Percentiles rank a stretch among this genome's conserved stretches.
Evolutionary conservation across 2,329 filamentous ascomycete genomes (phyloP).

Genomic region (Fusarium solani-melongenae): DNA sequence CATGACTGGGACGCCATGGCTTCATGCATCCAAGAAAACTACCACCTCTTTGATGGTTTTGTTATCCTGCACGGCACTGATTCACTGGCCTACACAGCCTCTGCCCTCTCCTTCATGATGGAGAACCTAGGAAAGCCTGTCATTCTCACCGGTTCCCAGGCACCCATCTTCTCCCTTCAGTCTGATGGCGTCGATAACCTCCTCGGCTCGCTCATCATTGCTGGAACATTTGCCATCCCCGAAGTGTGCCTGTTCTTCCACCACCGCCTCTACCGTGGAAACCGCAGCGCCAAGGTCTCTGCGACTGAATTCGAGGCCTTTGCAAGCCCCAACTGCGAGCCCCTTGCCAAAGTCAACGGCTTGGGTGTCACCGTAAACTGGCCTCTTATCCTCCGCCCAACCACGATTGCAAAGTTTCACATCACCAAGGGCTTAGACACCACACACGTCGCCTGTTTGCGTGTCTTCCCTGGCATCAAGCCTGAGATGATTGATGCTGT

Average conservation of each 20-base stretch:
- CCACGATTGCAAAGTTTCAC: conserved; percentile 77
- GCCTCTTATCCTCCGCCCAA: conserved; percentile 80
- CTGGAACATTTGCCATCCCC: conserved; percentile 91
- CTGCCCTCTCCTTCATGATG: conserved; percentile 93
- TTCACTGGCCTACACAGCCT: conserved; percentile 88
- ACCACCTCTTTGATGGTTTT: conserved; percentile 89
- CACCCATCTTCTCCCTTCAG: conserved; percentile 90
- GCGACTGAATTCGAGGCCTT: conserved; percentile 90
- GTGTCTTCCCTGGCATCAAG: conserved; percentile 92
- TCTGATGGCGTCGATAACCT: conserved; percentile 93
- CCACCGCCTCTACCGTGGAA: conserved; percentile 88
- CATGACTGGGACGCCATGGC: conserved; percentile 89
- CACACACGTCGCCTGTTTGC: conserved; percentile 87
- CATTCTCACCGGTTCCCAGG: conserved; percentile 84
- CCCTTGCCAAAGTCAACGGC: conserved; percentile 83
- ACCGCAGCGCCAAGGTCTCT: conserved; percentile 88
- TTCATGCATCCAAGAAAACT: conserved; percentile 82
- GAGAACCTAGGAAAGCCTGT: conserved; percentile 91
- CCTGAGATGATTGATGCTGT: conserved; percentile 94
- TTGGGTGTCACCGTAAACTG: conserved; percentile 85
- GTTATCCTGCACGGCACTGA: conserved; percentile 93
- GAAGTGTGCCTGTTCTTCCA: conserved; percentile 96
- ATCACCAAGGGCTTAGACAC: conserved; percentile 83
- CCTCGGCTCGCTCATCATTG: conserved; percentile 87
- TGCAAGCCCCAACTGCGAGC: conserved; percentile 85